Conservation (phyloP, 345 rosid species). For the Euclidium syriacum region DNA sequence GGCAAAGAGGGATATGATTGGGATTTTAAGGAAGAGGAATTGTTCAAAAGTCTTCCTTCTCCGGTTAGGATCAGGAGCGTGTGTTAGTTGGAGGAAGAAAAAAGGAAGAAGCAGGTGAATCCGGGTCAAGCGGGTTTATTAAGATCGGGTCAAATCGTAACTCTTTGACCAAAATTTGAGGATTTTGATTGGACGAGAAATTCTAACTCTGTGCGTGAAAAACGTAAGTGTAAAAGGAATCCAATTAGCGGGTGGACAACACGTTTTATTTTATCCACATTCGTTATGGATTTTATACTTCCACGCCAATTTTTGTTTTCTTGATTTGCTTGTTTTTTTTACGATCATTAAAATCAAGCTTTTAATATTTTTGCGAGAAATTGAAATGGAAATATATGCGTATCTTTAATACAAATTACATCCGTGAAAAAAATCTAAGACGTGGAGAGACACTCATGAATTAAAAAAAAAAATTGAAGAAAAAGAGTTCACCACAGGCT, state of each 20-base stretch:
- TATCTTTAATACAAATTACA: background rate
- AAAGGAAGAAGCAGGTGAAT: slow-evolving; percentile 10
- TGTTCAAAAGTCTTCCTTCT: background rate
- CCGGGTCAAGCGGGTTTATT: slow-evolving; percentile 22
- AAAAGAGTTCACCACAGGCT: too few species aligned
- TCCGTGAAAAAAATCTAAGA: background rate
- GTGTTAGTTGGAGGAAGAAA: slow-evolving; percentile 1
- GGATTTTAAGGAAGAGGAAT: background rate
- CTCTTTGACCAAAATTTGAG: slow-evolving; percentile 12
- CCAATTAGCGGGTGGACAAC: slow-evolving; percentile 39
- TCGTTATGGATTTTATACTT: background rate
- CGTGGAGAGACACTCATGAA: too few species aligned
- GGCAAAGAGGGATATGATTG: slow-evolving; percentile 16
- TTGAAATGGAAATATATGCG: background rate
- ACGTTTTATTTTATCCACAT: slow-evolving; percentile 50
- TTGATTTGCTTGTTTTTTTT: background rate
- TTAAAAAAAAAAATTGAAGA: too few species aligned
- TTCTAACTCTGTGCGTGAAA: background rate
- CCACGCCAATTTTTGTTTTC: background rate
- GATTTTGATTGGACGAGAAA: background rate
- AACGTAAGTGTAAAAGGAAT: slow-evolving; percentile 14
- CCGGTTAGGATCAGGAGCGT: slow-evolving; percentile 11
- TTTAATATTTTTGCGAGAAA: background rate
- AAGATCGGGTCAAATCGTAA: slow-evolving; percentile 15
- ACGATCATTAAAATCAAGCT: background rate